phyloP scores from a whole-genome alignment of 2,329 filamentous ascomycete species.

The Pseudocercospora musae region DNA sequence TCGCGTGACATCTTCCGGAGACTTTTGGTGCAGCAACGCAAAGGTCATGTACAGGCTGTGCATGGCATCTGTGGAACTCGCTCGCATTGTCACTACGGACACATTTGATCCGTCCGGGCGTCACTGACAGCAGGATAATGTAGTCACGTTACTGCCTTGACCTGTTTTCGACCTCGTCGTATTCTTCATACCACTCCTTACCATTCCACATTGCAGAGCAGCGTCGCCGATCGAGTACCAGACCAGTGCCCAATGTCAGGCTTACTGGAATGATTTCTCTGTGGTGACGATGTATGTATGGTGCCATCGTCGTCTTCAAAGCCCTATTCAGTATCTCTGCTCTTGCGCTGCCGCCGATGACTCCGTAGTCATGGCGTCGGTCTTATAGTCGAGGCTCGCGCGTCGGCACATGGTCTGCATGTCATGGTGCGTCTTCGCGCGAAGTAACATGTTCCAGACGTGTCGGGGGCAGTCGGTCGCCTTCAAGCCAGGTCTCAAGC shows the following conservation, averaged over 20 bases:
- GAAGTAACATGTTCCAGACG: neutral
- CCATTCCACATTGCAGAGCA: slow-evolving; percentile 1
- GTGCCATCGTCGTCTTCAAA: neutral
- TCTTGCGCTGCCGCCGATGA: neutral
- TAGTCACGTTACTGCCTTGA: neutral
- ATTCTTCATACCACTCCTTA: slow-evolving; percentile 5
- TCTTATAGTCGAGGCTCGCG: neutral
- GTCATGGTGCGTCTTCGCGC: neutral
- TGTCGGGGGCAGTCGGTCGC: neutral
- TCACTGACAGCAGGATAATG: neutral
- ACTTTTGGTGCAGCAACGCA: neutral
- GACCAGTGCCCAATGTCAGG: slow-evolving; percentile 1
- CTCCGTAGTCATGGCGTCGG: neutral
- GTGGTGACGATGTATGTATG: neutral
- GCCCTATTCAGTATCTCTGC: neutral
- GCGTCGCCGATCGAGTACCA: neutral
- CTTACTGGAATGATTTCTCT: neutral
- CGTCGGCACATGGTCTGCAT: neutral
- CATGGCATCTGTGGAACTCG: too few species aligned
- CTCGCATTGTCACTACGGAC: too few species aligned
- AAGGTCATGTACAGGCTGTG: too few species aligned
- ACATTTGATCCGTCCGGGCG: too few species aligned
- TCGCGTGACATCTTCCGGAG: neutral
- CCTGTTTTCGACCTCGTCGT: neutral
- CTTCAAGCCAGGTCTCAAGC: too few species aligned